phyloP scores from a whole-genome alignment of 345 rosid species.

The Kandelia obovata region DNA sequence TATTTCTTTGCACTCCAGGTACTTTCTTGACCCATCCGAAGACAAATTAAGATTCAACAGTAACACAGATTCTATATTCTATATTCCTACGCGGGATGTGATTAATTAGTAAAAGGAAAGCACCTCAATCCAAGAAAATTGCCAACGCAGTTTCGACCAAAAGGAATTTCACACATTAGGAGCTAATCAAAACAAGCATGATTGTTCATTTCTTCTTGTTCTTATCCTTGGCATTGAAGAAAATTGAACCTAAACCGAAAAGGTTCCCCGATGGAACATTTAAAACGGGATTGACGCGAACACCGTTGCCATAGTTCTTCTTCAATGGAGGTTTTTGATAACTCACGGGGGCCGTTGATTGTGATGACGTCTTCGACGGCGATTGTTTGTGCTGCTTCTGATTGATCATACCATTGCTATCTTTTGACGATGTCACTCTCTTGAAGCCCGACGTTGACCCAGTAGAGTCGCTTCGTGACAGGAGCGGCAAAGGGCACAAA shows the following conservation, averaged over 20 bases:
- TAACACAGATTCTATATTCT: too few relatives aligned
- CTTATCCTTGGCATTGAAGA: constrained; percentile 60
- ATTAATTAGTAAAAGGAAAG: background rate
- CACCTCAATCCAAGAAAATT: background rate
- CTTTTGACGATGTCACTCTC: constrained; percentile 32
- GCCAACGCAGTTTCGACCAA: background rate
- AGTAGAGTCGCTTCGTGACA: constrained; percentile 70
- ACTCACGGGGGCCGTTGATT: constrained; percentile 22
- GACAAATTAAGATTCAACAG: too few relatives aligned
- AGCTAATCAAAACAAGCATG: background rate
- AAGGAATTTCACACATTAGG: background rate
- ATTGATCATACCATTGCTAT: constrained; percentile 12
- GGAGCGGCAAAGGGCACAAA: constrained; percentile 69
- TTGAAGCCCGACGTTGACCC: constrained; percentile 46
- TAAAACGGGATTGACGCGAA: constrained; percentile 57
- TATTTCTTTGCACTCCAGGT: background rate
- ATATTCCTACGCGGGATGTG: background rate
- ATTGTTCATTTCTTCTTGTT: constrained; percentile 46
- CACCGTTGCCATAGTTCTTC: constrained; percentile 55
- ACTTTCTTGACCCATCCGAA: background rate
- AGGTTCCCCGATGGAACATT: constrained; percentile 64
- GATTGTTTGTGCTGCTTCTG: constrained; percentile 48
- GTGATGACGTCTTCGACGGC: constrained; percentile 19
- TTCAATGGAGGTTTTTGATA: constrained; percentile 75
- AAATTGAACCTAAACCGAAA: constrained; percentile 67